phyloP scores from a whole-genome alignment of 495 filamentous ascomycete species.

The Zalerion maritima region DNA sequence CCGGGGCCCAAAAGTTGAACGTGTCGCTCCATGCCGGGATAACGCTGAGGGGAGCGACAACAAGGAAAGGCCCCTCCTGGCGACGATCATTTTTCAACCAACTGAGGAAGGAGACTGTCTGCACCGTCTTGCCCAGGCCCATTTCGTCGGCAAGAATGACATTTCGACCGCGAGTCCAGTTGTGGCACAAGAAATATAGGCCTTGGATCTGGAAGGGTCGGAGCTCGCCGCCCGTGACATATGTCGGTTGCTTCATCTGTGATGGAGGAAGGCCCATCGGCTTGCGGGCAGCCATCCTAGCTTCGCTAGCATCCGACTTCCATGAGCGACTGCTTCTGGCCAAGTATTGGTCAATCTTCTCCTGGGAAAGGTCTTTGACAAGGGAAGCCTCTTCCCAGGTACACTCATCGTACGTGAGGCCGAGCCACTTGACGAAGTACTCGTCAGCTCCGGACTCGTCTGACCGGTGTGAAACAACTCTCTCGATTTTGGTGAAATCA shows the following conservation, averaged over 20 bases:
- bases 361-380: constrained; percentile 61
- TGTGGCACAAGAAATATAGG: constrained; percentile 84
- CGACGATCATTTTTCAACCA: constrained; percentile 86
- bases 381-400: constrained; percentile 82
- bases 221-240: constrained; percentile 72
- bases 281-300: constrained; percentile 56
- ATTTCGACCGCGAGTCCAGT: constrained; percentile 83
- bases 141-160: constrained; percentile 97
- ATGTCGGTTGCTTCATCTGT: constrained; percentile 67
- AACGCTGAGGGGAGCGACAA: constrained; percentile 87
- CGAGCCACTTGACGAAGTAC: constrained; percentile 89
- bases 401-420: constrained; percentile 75
- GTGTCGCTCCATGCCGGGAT: constrained; percentile 98
- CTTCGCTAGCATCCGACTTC: constrained; percentile 57
- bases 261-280: no score
- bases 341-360: constrained; percentile 78
- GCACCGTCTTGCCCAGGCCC: constrained; percentile 96
- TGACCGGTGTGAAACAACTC: constrained; percentile 69
- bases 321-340: constrained; percentile 64
- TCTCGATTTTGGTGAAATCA: constrained; percentile 80
- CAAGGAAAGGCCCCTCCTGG: constrained; percentile 89
- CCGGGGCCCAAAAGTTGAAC: constrained; percentile 90
- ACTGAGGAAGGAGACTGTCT: constrained; percentile 92
- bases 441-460: constrained; percentile 56
- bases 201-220: constrained; percentile 91